A percentile compares a stretch with the other conserved stretches of the same genome.
phyloP scores from a whole-genome alignment of 768 basidiomycete species.

The Tulasnella sp. region DNA sequence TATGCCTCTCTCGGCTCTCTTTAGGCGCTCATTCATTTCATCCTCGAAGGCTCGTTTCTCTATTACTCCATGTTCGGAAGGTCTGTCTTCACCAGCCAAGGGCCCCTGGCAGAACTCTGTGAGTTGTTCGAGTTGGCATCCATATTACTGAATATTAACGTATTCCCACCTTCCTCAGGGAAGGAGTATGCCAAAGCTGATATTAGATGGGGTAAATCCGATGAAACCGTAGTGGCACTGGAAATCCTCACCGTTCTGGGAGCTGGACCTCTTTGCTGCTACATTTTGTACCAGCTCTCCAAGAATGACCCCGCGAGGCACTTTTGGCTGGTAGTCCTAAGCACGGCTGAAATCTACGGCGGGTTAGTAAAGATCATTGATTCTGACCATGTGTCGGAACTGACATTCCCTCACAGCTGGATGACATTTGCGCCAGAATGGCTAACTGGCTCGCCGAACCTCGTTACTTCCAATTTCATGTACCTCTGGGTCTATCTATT shows the following conservation, averaged over 20 bases:
- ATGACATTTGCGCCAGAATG: constrained; percentile 89
- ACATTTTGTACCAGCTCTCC: constrained; percentile 55
- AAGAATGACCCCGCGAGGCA: constrained; percentile 49
- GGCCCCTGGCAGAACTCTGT: constrained; percentile 69
- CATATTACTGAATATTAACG: not conserved
- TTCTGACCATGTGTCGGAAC: no score
- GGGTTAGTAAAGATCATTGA: constrained; percentile 42
- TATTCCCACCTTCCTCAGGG: constrained; percentile 32
- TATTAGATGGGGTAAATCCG: constrained; percentile 68
- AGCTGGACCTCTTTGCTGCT: constrained; percentile 63
- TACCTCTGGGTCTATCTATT: constrained; percentile 74
- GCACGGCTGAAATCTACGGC: constrained; percentile 69
- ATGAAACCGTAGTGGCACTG: constrained; percentile 70
- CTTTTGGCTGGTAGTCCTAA: constrained; percentile 71
- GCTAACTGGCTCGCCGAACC: constrained; percentile 61
- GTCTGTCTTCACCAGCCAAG: constrained; percentile 55
- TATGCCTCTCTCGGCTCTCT: not conserved
- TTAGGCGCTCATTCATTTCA: constrained; percentile 65
- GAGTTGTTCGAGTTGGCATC: constrained; percentile 24
- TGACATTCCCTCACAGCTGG: constrained; percentile 36
- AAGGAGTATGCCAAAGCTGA: constrained; percentile 74
- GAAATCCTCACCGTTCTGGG: constrained; percentile 72
- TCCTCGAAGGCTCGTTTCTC: constrained; percentile 70
- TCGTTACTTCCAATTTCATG: constrained; percentile 59
- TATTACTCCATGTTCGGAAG: constrained; percentile 67